Base-by-base conservation (phyloP, 805 yeast genomes). In the Pichia ethanolica region DNA sequence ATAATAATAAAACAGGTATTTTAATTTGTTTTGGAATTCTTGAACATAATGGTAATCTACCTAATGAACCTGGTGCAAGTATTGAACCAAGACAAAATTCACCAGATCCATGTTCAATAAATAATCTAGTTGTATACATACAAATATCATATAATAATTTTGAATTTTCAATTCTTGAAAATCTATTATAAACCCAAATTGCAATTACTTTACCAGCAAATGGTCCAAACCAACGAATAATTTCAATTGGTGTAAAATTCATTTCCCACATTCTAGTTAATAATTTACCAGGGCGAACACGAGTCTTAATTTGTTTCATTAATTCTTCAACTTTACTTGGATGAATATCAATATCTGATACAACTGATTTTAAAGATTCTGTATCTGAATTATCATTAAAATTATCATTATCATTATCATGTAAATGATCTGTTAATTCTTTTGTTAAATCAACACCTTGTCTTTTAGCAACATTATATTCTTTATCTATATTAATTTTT, bases 1-100 rank as follows among this genome's bases (percentile, higher is more conserved):
- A 82, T 27, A 81, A 53, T 82, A 85, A 80, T 33, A 80, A 61
- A 1, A 79, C 70, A 4, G 79, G 79, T 13, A 77, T 53, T 14
- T 56, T 52, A 1, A 67, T 46, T 45, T 72, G 63, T 43, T 55
- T 66, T 13, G 71, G 80, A 56, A 73, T 63, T 56, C 87, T 70
- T 53, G 77, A 82, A 34, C 77, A 54, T 41, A 82, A 62, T 3
- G 89, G 88, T 38, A 77, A 61, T 54, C 75, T 72, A 0, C 86
- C 77, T 26, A 73, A 51, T 0, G 82, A 82, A 11, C 83, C 84
- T 7, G 81, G 78, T 0, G 77, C 83, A 39, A 82, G 66, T 0
- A 82, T 55, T 54, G 85, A 70, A 0, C 86, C 79, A 41, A 82
- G 66, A 3, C 82, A 83, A 59, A 69, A 78, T 59, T 82, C 88